Conservation (phyloP, 352 stramenopile species). For the Pythium rhizo-oryzae region DNA sequence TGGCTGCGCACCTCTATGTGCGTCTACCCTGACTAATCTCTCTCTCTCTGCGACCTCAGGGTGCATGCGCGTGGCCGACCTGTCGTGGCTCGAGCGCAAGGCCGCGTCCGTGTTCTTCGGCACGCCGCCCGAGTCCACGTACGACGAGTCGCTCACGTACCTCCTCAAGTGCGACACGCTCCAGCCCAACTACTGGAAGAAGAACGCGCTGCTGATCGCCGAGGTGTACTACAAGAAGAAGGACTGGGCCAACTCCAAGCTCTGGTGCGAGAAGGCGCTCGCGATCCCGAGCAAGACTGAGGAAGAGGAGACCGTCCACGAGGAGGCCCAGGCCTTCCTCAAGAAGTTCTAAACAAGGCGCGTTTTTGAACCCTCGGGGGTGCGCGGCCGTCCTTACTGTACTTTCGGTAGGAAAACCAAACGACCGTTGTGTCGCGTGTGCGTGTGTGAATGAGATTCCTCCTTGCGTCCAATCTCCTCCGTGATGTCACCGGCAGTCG, state of each 20-base stretch:
- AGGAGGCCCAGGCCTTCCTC: slow-evolving; percentile 67
- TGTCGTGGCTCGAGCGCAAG: slow-evolving; percentile 88
- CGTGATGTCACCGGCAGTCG: too few relatives aligned
- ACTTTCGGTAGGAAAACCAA: neutral
- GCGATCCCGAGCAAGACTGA: slow-evolving; percentile 53
- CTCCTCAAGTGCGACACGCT: slow-evolving; percentile 80
- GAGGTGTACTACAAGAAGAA: slow-evolving; percentile 86
- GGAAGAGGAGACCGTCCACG: slow-evolving; percentile 71
- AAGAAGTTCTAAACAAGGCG: slow-evolving; percentile 32
- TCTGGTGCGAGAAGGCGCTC: slow-evolving; percentile 77
- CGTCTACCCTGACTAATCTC: neutral
- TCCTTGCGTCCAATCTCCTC: neutral
- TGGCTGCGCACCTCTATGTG: neutral
- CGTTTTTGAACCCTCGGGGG: neutral
- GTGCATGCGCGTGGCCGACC: slow-evolving; percentile 84
- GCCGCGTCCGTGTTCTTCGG: slow-evolving; percentile 82
- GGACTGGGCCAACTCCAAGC: slow-evolving; percentile 57
- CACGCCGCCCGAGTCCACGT: slow-evolving; percentile 77
- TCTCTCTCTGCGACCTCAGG: slow-evolving; percentile 18
- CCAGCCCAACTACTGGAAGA: slow-evolving; percentile 80
- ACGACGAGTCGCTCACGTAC: slow-evolving; percentile 78
- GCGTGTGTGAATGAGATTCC: neutral
- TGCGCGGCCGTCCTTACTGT: too few relatives aligned
- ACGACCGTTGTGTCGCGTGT: neutral
- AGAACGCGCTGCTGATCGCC: slow-evolving; percentile 80